phyloP scores from a whole-genome alignment of 2,329 filamentous ascomycete genomes.

The Neonectria hederae region DNA sequence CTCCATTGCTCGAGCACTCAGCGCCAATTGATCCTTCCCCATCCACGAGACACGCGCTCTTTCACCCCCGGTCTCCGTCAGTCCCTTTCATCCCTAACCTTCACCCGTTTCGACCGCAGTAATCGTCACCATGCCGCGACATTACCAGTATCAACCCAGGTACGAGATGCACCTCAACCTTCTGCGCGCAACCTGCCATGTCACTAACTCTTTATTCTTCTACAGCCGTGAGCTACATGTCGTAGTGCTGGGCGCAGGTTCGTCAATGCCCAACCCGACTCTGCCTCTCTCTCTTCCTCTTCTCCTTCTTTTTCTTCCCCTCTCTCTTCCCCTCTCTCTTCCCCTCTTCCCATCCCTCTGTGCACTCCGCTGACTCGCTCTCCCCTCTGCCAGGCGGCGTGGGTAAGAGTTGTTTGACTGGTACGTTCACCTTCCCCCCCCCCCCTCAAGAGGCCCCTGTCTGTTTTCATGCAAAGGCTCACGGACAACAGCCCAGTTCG shows the following conservation, averaged over 20 bases:
- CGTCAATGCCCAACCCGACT: conserved; percentile 44
- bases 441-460: conserved; percentile 24
- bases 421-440: conserved; percentile 57
- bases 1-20: not conserved
- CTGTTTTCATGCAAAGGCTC: conserved; percentile 27
- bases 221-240: conserved; percentile 81
- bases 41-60: conserved; percentile 23
- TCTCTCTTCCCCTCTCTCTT: not conserved
- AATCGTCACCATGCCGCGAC: conserved; percentile 40
- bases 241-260: conserved; percentile 83
- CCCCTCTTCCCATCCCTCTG: conserved; percentile 23
- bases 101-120: conserved; percentile 19
- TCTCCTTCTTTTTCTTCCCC: not conserved
- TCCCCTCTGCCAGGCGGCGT: conserved; percentile 72
- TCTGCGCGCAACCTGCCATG: not conserved
- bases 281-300: not conserved
- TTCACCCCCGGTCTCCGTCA: conserved; percentile 4
- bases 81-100: conserved; percentile 11
- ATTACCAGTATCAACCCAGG: conserved; percentile 43
- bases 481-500: conserved; percentile 78
- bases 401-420: conserved; percentile 91
- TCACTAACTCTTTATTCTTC: conserved; percentile 30
- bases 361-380: conserved; percentile 44
- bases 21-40: conserved; percentile 18
- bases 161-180: conserved; percentile 24